Evolutionary conservation across 1,284 basidiomycete genomes (phyloP), one percentile per base, ranked within the genome.

Genomic region (Sutorius eximius): DNA sequence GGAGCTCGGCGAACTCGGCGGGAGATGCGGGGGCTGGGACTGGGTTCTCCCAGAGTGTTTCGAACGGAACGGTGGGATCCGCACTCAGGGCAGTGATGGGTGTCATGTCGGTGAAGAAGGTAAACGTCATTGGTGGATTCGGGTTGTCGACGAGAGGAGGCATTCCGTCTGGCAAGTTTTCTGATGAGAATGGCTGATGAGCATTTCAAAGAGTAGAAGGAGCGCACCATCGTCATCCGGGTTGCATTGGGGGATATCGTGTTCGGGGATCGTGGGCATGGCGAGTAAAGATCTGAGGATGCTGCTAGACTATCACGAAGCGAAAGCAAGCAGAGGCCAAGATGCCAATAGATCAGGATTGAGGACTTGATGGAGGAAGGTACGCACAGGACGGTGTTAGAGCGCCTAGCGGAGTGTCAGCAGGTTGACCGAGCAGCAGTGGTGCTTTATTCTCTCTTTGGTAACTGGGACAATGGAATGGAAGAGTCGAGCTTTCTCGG

Each of bases 131-230:
- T 22, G 73, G 68, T 51, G 77, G 71, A 54, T 69, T 72, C 52
- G 78, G 79, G 58, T 76, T 74, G 64, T 80, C 78, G 57, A 81
- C 79, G 64, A 80, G 75, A 24, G 78, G 76, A 16, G 78, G 78
- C 77, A 80, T 76, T 46, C 74, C 75, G 58, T 75, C 75, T 72
- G 59, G 57, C 37, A 40, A 45, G 49, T 43, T 24, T n/a, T n/a
- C 44, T 36, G 50, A 51, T 59, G 52, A 69, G 61, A 33, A 58
- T 12, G 47, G 49, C 45, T 20, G 27, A 30, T 36, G 22, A 44
- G 27, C 3, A 58, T 9, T 42, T 24, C 20, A 12, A 32, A 41
- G 24, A 46, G 2, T 2, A 37, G 9, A 33, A 43, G 43, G 20
- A 3, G 15, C 62, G 38, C 42, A 72, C 68, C 68, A 36, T 69